Percentiles rank a stretch among this genome's conserved stretches.
Evolutionary conservation across 805 yeast genomes (phyloP).

Genomic region (Lipomyces starkeyi): DNA sequence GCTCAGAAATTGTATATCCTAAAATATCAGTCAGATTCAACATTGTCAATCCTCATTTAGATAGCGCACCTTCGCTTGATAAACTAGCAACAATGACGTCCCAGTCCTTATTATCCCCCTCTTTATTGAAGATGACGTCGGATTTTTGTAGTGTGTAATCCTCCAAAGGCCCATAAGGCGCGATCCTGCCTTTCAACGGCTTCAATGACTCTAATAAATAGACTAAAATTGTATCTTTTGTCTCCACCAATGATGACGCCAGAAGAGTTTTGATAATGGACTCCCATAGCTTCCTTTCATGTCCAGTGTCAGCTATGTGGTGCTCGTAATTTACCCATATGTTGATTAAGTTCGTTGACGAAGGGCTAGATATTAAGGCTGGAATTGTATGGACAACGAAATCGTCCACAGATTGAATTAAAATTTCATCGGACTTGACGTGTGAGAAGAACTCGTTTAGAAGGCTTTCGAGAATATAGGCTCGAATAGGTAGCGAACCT

Average conservation of each 20-base stretch:
- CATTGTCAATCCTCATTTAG: background rate
- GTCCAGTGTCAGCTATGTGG: background rate
- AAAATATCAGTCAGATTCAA: background rate
- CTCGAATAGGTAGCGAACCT: constrained; percentile 1
- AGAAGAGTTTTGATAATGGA: constrained; percentile 9
- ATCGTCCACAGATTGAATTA: constrained; percentile 10
- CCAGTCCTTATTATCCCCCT: constrained; percentile 20
- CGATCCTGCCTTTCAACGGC: constrained; percentile 2
- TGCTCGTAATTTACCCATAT: constrained; percentile 24
- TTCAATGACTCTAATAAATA: constrained; percentile 15
- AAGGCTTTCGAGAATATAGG: constrained; percentile 12
- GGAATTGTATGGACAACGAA: constrained; percentile 22
- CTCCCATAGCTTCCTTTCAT: constrained; percentile 6
- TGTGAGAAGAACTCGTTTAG: constrained; percentile 19
- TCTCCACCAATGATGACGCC: constrained; percentile 16
- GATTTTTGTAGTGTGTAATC: constrained; percentile 10
- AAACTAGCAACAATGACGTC: constrained; percentile 21
- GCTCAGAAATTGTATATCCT: constrained; percentile 13
- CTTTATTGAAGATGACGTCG: constrained; percentile 17
- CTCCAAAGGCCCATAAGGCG: constrained; percentile 16
- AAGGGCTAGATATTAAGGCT: constrained; percentile 12
- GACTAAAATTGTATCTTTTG: constrained; percentile 15
- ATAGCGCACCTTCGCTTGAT: constrained; percentile 5
- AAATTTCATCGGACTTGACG: background rate
- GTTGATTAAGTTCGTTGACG: constrained; percentile 18